Evolutionary conservation across 805 yeast genomes (phyloP).

Genomic region (Gaillardinia entomophila): DNA sequence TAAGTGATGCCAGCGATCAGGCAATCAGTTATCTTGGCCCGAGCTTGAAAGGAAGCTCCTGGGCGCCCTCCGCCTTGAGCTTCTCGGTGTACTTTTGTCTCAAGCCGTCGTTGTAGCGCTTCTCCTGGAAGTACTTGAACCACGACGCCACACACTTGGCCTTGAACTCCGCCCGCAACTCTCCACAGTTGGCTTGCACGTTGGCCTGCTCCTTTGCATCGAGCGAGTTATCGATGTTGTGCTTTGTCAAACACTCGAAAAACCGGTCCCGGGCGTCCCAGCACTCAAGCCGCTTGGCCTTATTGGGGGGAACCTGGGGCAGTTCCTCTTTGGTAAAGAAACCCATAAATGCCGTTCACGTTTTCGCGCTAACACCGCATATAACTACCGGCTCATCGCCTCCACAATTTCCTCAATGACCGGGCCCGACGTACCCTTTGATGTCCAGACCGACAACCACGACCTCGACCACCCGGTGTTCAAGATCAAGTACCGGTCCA

Average conservation of each 20-base stretch:
- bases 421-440: slow-evolving; percentile 3
- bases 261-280: slow-evolving; percentile 86
- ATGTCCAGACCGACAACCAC: slow-evolving; percentile 17
- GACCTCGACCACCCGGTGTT: slow-evolving; percentile 28
- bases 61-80: slow-evolving; percentile 65
- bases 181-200: slow-evolving; percentile 54
- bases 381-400: not conserved
- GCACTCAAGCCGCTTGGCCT: slow-evolving; percentile 68
- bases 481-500: slow-evolving; percentile 29
- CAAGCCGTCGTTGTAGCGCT: slow-evolving; percentile 70
- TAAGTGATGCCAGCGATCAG: not conserved
- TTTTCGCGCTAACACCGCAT: no score
- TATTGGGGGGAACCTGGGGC: slow-evolving; percentile 46
- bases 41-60: slow-evolving; percentile 1
- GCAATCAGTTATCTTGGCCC: not conserved
- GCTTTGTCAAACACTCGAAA: slow-evolving; percentile 67
- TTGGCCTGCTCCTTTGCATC: slow-evolving; percentile 43
- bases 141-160: slow-evolving; percentile 79
- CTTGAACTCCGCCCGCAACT: slow-evolving; percentile 54
- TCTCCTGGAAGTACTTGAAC: slow-evolving; percentile 87
- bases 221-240: slow-evolving; percentile 64
- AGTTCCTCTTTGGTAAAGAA: slow-evolving; percentile 35
- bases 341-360: slow-evolving; percentile 38
- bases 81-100: slow-evolving; percentile 63
- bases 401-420: not conserved